Evolutionary conservation across 1,284 basidiomycete genomes (phyloP), one percentile per base, ranked within the genome.

Genomic region (Ceratobasidium sp.): DNA sequence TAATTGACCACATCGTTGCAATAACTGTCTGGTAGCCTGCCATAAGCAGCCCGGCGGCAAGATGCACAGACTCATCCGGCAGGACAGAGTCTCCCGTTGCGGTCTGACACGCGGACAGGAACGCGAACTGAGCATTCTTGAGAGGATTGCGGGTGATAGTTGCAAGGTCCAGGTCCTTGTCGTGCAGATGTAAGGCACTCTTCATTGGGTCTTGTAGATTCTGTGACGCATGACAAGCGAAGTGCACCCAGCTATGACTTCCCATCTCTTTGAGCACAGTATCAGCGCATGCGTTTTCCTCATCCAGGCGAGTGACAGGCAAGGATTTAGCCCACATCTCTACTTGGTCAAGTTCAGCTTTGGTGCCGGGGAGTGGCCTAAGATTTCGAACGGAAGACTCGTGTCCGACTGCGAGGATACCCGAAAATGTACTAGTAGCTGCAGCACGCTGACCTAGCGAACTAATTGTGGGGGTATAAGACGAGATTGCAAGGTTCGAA

Each of bases 31-130:
- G 31, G 6, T 34, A 34, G 2, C 31, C 31, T 6, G 31, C 31
- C 31, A 34, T 34, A 6, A 34, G 31, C 6, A 34, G 31, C 6
- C 75, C 51, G 14, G 62, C 22, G 1, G 74, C 66, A 27, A 76
- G 61, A 41, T 76, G 66, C 13, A 76, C 68, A 11, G 62, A 29
- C 39, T 76, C 66, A 48, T 76, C 76, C 27, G 74, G 51, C 39
- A 63, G 61, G n/a, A 56, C 62, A 22, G 49, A 11, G 27, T 76
- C 76, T 22, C 74, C 71, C 16, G 29, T 72, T 3, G 66, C 61
- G 13, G 61, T 63, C 29, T 63, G 61, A n/a, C 61, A 63, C 1
- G 61, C 61, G 16, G 61, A 63, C 39, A 63, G 29, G 22, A 63
- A 63, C 13, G 37, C 61, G 13, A 63, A 27, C 8, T 29, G 24